Evolutionary conservation across 306 rosid genomes (phyloP).

Genomic region (Begonia masoniana): DNA sequence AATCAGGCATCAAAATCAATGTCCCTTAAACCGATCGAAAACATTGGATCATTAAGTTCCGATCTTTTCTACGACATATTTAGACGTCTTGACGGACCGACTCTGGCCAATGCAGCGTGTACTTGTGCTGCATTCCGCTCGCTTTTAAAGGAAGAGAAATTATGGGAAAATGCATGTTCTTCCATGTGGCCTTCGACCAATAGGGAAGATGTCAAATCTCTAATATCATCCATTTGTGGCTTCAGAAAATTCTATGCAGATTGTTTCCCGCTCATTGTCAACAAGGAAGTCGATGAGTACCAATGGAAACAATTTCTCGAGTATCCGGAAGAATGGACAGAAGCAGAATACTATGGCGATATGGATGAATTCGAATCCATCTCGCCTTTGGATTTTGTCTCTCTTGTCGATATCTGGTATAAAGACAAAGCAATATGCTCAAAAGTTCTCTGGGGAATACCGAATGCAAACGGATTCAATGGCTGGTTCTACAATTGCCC

Average conservation of each 20-base stretch:
- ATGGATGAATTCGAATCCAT: constrained; percentile 33
- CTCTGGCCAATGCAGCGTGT: constrained; percentile 75
- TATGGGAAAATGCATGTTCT: constrained; percentile 83
- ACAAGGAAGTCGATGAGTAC: constrained; percentile 51
- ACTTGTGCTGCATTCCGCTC: constrained; percentile 65
- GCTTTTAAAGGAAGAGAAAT: constrained; percentile 72
- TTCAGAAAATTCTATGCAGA: constrained; percentile 82
- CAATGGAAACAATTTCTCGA: constrained; percentile 35
- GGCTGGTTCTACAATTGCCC: constrained; percentile 90
- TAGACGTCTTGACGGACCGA: constrained; percentile 72
- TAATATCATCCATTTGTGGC: constrained; percentile 66
- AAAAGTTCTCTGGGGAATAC: constrained; percentile 78
- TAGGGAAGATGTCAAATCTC: constrained; percentile 62
- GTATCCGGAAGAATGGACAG: constrained; percentile 80
- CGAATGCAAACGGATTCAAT: constrained; percentile 50
- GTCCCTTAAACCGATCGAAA: constrained; percentile 41
- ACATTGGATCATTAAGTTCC: constrained; percentile 44
- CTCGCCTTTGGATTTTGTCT: constrained; percentile 72
- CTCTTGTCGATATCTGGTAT: constrained; percentile 62
- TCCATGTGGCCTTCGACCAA: constrained; percentile 85
- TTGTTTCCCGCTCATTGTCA: constrained; percentile 74
- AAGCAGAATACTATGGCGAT: constrained; percentile 76
- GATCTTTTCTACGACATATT: constrained; percentile 81
- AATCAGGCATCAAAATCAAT: constrained; percentile 14
- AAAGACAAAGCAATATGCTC: constrained; percentile 69